Percentiles rank a stretch among this genome's conserved stretches.
These are phyloP conservation scores for Aspergillus proliferans DNA, from an alignment of 2,329 filamentous ascomycete genomes.

Conservation along the genomic window DNA sequence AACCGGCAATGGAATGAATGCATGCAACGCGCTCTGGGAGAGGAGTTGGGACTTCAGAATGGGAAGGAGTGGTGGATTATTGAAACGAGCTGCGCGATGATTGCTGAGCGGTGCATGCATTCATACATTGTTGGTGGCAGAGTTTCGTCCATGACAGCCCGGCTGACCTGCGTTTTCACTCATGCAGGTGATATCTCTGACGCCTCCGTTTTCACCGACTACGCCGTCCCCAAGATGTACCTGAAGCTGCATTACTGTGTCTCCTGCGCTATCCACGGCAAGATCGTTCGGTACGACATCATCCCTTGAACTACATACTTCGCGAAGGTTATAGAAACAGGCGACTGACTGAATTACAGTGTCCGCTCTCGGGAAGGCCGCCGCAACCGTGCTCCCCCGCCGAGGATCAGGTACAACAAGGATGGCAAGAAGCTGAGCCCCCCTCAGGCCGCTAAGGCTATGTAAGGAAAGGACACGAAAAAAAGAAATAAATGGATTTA, in stretches of 20 bases:
- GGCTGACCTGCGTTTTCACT: slow-evolving; percentile 9
- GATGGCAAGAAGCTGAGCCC: slow-evolving; percentile 99
- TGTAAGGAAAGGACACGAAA: slow-evolving; percentile 28
- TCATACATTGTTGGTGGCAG: background rate
- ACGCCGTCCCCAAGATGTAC: slow-evolving; percentile 99
- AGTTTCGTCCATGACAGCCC: slow-evolving; percentile 5
- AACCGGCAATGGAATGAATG: slow-evolving; percentile 1
- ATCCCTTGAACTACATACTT: background rate
- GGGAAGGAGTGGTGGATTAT: background rate
- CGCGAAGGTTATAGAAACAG: background rate
- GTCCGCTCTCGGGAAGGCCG: slow-evolving; percentile 94
- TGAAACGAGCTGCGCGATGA: background rate
- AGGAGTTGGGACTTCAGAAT: background rate
- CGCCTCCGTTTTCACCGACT: slow-evolving; percentile 98
- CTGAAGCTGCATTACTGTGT: slow-evolving; percentile 99
- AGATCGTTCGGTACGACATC: slow-evolving; percentile 91
- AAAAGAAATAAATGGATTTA: slow-evolving; percentile 29
- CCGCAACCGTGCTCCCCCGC: slow-evolving; percentile 97
- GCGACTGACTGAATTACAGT: slow-evolving; percentile 48
- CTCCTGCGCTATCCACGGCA: slow-evolving; percentile 99
- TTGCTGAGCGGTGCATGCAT: slow-evolving; percentile 3
- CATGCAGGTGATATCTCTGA: slow-evolving; percentile 96
- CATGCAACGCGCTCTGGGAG: background rate
- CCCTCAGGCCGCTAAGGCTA: slow-evolving; percentile 66
- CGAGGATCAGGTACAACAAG: slow-evolving; percentile 99